Evolutionary conservation across 768 basidiomycete genomes (phyloP), one percentile per base, ranked within the genome.

Genomic region (Suillus decipiens): DNA sequence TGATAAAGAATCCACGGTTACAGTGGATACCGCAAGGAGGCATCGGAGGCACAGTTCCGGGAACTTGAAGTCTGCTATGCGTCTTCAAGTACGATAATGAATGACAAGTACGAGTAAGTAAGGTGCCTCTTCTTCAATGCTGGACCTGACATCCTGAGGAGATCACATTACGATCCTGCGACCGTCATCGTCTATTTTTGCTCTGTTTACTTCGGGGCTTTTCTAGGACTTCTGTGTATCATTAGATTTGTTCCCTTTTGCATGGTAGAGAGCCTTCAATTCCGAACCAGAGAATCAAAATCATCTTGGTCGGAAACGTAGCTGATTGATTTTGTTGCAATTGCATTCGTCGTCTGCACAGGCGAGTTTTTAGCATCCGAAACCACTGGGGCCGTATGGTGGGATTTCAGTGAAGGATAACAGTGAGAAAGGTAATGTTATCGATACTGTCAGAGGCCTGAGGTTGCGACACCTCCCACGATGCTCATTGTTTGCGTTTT

Each of bases 31-130:
- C 41, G 67, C 63, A n/a, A 66, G 69, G 43, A 73, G 72, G 63
- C 74, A 70, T 61, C 73, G 72, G 41, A 75, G 70, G 59, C 75
- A 60, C 53, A 74, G 75, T 41, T 68, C 70, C 47, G 60, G 69
- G 41, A 77, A 71, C 57, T 71, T 77, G 67, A 81, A 77, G 57
- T 79, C 74, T 39, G 72, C 75, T 47, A 68, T 76, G 70, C 78
- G 78, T 41, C 67, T 70, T 22, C 61, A 72, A 62, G 66, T 73
- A 37, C 77, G 79, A 69, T 79, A 66, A 76, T 39, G 61, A 48
- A 59, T 60, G 62, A 60, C 41, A 28, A 42, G 31, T n/a, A 22
- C 39, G 39, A 42, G 39, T 41, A 31, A 41, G 39, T n/a, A 42
- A 42, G 5, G 17, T 57, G 12, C 39, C 17, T 6, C 33, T 58